phyloP scores from a whole-genome alignment of 2,329 filamentous ascomycete species.

The Coleophoma eucalyptorum region DNA sequence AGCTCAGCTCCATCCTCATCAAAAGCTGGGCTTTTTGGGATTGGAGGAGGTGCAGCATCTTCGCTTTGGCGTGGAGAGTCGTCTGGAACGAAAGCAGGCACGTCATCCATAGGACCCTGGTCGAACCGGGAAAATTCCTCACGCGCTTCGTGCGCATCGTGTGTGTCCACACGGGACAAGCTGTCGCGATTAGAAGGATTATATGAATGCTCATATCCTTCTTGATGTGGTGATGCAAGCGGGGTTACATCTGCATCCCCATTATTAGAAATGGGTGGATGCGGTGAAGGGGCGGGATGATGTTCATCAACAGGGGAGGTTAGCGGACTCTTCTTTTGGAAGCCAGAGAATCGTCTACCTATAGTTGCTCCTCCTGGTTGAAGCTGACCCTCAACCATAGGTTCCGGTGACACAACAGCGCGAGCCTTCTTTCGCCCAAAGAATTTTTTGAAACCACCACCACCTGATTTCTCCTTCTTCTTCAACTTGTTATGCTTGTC shows the following conservation, averaged over 20 bases:
- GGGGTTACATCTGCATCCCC: constrained; percentile 18
- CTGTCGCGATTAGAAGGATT: constrained; percentile 41
- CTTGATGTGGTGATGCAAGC: constrained; percentile 23
- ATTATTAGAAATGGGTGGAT: constrained; percentile 22
- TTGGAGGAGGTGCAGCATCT: constrained; percentile 30
- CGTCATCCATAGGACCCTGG: constrained; percentile 82
- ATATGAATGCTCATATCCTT: constrained; percentile 32
- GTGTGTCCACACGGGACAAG: constrained; percentile 56
- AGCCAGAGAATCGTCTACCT: constrained; percentile 34
- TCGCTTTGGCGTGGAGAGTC: constrained; percentile 27
- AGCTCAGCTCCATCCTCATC: constrained; percentile 34
- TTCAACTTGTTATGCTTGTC: constrained; percentile 49
- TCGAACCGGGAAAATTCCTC: constrained; percentile 69
- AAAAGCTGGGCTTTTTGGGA: constrained; percentile 9
- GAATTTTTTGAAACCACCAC: constrained; percentile 54
- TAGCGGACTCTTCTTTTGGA: constrained; percentile 31
- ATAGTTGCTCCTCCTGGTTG: constrained; percentile 24
- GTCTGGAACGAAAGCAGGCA: constrained; percentile 75
- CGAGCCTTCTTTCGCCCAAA: constrained; percentile 61
- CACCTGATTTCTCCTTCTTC: constrained; percentile 30
- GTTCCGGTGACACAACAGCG: constrained; percentile 45
- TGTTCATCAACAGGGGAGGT: constrained; percentile 10
- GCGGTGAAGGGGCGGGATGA: constrained; percentile 18
- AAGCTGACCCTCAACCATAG: constrained; percentile 43
- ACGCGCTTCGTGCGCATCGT: constrained; percentile 54